Base-by-base conservation (phyloP, 768 basidiomycete species). In the Exsudoporus frostii region DNA sequence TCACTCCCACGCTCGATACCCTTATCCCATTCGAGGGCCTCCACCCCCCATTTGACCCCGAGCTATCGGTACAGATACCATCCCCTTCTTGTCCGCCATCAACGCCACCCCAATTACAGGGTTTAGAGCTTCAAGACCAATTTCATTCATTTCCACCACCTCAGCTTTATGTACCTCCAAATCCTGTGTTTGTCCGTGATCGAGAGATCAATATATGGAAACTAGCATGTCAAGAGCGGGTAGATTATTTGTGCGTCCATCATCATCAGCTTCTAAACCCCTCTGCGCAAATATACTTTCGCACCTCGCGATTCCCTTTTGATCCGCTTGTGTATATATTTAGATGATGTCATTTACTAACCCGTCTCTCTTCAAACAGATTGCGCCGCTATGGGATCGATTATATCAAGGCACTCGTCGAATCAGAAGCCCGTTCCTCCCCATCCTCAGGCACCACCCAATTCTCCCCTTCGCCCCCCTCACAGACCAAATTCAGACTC, bases 151-250 rank as follows among this genome's bases (percentile, higher is more conserved):
- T 64, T 55, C 45, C 60, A 38, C 65, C 52, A 43, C 59, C 56
- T 11, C 65, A 61, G 10, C 57, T 67, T 38, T 68, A 68, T 58
- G 61, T 66, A 50, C 62, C 64, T 19, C 66, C 62, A 15, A 53
- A 54, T 45, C 69, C 69, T 17, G 59, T 59, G 27, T 58, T 65
- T 44, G 64, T 61, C 49, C 69, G 68, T 25, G 69, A 71, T 60
- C 60, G 68, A 20, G 68, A 69, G 41, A 63, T 71, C 59, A 69
- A 69, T 50, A 69, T 69, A 46, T 69, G 68, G 68, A 69, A 69
- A 54, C 57, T 69, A 15, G 68, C 68, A 14, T 69, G 68, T 45
- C 68, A 71, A 55, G 68, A 69, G 55, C 65, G 68, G 40, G 68
- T 69, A 54, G 68, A 69, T 48, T 69, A 55, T 55, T 44, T 69